phyloP scores from a whole-genome alignment of 73 alveolate genomes.

The Tetrahymena borealis region DNA sequence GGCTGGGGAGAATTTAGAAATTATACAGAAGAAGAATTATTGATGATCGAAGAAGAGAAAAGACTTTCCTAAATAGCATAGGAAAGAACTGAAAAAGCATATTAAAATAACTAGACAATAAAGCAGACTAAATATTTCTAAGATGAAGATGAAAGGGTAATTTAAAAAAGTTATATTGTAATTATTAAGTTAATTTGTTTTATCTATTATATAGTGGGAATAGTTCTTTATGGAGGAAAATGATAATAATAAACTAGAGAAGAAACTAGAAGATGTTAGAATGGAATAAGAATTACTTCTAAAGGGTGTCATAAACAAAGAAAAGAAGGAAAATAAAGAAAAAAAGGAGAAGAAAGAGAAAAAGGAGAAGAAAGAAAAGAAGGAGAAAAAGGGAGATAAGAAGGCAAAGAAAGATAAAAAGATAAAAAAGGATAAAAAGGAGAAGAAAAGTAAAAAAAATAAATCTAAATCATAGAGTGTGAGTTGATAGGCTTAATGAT shows the following conservation, averaged over 20 bases:
- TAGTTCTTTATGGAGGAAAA: conserved; percentile 68
- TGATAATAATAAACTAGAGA: conserved; percentile 57
- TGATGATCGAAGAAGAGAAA: conserved; percentile 55
- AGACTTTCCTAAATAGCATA: background rate
- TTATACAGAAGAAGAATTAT: conserved; percentile 67
- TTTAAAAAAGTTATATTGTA: background rate
- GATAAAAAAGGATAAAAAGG: background rate
- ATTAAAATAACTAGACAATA: conserved; percentile 18
- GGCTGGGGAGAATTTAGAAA: conserved; percentile 98
- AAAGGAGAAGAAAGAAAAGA: conserved; percentile 1
- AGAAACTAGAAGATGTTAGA: conserved; percentile 26
- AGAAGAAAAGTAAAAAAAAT: background rate
- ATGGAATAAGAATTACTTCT: background rate
- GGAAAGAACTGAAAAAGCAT: conserved; percentile 39
- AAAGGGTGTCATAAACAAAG: conserved; percentile 10
- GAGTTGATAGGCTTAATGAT: too few species aligned
- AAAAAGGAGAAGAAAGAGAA: conserved; percentile 1
- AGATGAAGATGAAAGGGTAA: conserved; percentile 47
- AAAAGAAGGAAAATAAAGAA: background rate
- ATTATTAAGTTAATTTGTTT: background rate
- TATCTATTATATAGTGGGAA: conserved; percentile 80
- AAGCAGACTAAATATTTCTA: conserved; percentile 2
- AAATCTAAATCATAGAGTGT: background rate
- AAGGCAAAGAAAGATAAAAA: background rate
- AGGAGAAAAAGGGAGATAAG: conserved; percentile 3